These are phyloP conservation scores for Thuidium tamariscinum DNA, from an alignment of 225 moss, liverwort and hornwort genomes.

Conservation along the genomic window DNA sequence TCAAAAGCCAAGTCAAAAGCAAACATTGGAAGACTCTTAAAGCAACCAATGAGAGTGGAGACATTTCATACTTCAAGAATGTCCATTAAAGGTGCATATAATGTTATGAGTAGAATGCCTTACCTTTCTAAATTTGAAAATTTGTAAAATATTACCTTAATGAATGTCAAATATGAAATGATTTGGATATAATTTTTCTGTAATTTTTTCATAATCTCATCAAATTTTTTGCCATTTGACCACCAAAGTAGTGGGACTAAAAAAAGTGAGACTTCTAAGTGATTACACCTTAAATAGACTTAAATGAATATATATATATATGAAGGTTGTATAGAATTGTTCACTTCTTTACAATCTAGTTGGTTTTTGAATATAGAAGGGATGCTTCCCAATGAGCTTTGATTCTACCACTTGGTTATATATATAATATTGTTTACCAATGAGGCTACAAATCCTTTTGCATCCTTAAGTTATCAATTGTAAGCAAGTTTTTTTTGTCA, in stretches of 20 bases:
- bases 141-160: accelerated
- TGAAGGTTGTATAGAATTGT: no score
- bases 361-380: accelerated
- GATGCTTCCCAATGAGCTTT: accelerated
- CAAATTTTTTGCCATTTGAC: background rate
- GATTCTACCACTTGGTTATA: no score
- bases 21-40: no score
- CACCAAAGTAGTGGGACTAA: accelerated
- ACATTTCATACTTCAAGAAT: background rate
- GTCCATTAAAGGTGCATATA: background rate
- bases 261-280: background rate
- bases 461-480: no score
- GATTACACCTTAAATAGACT: background rate
- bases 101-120: background rate
- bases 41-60: background rate
- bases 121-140: background rate
- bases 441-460: no score
- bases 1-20: no score
- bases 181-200: accelerated
- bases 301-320: background rate
- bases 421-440: no score
- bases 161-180: background rate
- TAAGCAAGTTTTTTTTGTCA: no score
- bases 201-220: background rate
- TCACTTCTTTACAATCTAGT: background rate